These are phyloP conservation scores for Neurospora tetraspora DNA, from an alignment of 495 filamentous ascomycete genomes.

Conservation along the genomic window DNA sequence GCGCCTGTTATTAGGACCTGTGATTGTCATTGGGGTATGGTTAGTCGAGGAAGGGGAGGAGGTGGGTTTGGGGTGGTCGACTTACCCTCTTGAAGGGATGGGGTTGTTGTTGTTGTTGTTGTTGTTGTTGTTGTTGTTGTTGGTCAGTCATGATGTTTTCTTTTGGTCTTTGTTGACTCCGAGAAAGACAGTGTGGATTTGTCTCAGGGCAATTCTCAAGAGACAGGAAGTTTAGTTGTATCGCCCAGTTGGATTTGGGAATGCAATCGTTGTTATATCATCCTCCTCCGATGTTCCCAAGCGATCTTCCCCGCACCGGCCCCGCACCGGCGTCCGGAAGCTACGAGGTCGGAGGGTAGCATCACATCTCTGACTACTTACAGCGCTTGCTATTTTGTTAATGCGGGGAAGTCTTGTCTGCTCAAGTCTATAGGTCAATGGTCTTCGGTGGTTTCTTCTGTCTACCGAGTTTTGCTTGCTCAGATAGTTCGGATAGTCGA, in stretches of 20 bases:
- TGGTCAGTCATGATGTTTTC: not conserved
- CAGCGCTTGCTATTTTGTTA: too few species aligned
- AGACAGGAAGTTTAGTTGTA: not conserved
- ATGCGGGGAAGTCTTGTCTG: not conserved
- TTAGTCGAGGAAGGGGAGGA: too few species aligned
- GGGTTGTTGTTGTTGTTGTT: not conserved
- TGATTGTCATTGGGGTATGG: too few species aligned
- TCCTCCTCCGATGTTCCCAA: not conserved
- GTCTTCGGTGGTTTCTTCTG: not conserved
- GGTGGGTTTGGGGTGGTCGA: too few species aligned
- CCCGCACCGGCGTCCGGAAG: not conserved
- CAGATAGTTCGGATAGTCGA: not conserved
- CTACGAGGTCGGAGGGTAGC: not conserved
- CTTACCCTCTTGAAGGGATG: constrained; percentile 1
- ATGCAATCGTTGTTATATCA: not conserved
- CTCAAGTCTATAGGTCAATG: not conserved
- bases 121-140: not conserved
- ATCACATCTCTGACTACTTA: too few species aligned
- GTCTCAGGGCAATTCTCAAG: too few species aligned
- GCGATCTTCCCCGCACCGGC: not conserved
- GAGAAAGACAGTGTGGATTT: too few species aligned
- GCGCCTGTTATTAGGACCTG: constrained; percentile 24
- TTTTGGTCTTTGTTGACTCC: not conserved
- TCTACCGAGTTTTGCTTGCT: not conserved
- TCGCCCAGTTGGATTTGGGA: not conserved